Conservation (phyloP, 2,329 filamentous ascomycete genomes). For the Massarina eburnea region DNA sequence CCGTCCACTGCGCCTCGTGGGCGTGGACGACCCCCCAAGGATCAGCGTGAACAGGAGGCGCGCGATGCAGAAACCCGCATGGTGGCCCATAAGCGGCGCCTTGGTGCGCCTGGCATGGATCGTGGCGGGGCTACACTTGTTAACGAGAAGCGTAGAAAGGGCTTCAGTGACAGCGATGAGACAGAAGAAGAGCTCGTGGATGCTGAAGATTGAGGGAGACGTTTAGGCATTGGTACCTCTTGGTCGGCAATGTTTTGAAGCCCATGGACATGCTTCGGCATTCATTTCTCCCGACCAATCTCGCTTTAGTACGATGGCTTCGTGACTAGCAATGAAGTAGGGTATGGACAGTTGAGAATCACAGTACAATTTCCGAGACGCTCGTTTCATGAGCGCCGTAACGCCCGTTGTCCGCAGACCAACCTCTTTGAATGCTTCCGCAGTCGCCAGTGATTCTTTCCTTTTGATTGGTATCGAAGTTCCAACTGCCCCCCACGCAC, state of each 20-base stretch:
- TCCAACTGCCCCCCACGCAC: background rate
- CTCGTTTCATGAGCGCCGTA: background rate
- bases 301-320: no score
- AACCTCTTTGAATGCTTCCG: background rate
- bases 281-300: no score
- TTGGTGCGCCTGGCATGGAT: constrained; percentile 57
- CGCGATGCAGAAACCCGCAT: constrained; percentile 49
- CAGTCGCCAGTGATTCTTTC: background rate
- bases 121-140: constrained; percentile 56
- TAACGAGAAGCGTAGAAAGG: constrained; percentile 53
- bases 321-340: no score
- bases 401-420: background rate
- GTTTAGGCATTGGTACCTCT: background rate
- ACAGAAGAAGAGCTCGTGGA: constrained; percentile 49
- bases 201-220: constrained; percentile 13
- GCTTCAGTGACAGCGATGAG: constrained; percentile 55
- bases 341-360: background rate
- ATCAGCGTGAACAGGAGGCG: constrained; percentile 48
- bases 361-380: background rate
- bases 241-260: no score
- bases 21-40: constrained; percentile 35
- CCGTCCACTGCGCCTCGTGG: constrained; percentile 40
- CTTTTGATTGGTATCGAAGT: background rate
- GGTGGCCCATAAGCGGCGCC: constrained; percentile 51
- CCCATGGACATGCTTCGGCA: no score